A percentile compares a stretch with the other conserved stretches of the same genome.
These are phyloP conservation scores for Bathelium albidoporum DNA, from an alignment of 495 filamentous ascomycete species.

Conservation along the genomic window DNA sequence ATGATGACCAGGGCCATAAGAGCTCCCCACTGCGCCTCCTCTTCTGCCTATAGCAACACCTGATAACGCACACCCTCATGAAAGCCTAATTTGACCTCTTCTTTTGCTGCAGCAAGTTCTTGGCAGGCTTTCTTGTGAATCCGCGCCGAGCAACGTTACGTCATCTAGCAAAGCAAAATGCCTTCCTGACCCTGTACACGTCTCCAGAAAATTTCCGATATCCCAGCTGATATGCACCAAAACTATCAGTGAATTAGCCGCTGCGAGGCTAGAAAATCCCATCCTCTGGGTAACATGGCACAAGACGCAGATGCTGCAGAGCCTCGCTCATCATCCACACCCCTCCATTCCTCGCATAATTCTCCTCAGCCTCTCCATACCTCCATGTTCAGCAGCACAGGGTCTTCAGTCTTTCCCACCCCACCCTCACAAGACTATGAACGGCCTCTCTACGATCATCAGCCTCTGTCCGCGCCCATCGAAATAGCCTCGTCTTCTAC, in stretches of 20 bases:
- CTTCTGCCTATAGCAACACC: slow-evolving; percentile 3
- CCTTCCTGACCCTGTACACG: neutral
- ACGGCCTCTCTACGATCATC: neutral
- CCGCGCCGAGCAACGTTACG: neutral
- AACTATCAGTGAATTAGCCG: neutral
- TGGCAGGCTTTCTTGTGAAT: neutral
- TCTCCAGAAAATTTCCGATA: neutral
- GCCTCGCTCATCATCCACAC: neutral
- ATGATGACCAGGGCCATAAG: neutral
- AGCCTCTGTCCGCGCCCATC: neutral
- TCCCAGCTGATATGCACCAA: neutral
- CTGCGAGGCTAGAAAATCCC: neutral
- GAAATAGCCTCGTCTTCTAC: neutral
- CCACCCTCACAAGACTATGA: neutral
- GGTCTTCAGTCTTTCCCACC: neutral
- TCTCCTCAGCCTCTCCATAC: neutral
- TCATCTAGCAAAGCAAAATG: neutral
- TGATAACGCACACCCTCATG: neutral
- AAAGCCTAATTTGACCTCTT: neutral
- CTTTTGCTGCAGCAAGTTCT: neutral
- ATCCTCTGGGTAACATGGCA: neutral
- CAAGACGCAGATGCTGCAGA: neutral
- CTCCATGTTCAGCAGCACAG: neutral
- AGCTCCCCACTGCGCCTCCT: neutral
- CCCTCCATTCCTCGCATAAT: neutral